Conservation (phyloP, 345 rosid genomes). For the Brassica napus region Da-Ae NC_063447.1:13921501-13922000, state of each 20-base stretch:
- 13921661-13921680: neutral
- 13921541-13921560: too few relatives aligned
- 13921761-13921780: neutral
- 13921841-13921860: neutral
- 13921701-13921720: neutral
- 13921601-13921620: neutral
- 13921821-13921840: neutral
- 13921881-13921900: too few relatives aligned
- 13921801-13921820: neutral
- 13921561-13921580: too few relatives aligned
- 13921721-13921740: neutral
- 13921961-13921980: too few relatives aligned
- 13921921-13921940: too few relatives aligned
- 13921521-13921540: too few relatives aligned
- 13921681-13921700: neutral
- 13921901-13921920: too few relatives aligned
- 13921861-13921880: too few relatives aligned
- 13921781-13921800: neutral
- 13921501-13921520: too few relatives aligned
- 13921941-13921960: too few relatives aligned
- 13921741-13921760: neutral
- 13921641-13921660: neutral
- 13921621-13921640: neutral
- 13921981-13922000: too few relatives aligned
- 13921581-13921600: neutral